Percentiles rank a stretch among this genome's conserved stretches.
phyloP scores from a whole-genome alignment of 2,329 filamentous ascomycete genomes.

The Keithomyces neogunnii region DNA sequence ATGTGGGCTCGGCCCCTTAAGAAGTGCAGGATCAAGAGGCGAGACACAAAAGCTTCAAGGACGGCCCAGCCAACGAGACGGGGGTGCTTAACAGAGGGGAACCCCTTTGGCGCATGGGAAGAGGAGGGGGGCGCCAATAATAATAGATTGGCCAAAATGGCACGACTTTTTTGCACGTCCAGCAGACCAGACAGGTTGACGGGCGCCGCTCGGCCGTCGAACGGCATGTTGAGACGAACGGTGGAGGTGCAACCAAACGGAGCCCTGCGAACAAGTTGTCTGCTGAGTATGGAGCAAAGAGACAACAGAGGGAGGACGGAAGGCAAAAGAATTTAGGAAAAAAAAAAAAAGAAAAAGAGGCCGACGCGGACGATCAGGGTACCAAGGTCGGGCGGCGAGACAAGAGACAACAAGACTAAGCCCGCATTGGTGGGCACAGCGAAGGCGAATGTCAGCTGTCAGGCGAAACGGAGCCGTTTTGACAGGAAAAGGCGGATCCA shows the following conservation, averaged over 20 bases:
- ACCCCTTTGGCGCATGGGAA: background rate
- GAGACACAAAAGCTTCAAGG: background rate
- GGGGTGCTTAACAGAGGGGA: background rate
- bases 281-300: background rate
- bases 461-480: too few species aligned
- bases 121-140: background rate
- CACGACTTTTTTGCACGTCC: background rate
- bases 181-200: background rate
- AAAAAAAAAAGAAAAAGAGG: background rate
- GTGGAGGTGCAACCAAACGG: too few species aligned
- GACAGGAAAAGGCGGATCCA: too few species aligned
- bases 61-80: background rate
- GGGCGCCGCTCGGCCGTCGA: too few species aligned
- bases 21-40: background rate
- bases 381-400: too few species aligned
- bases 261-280: too few species aligned
- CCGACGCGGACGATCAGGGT: too few species aligned
- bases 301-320: background rate
- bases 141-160: background rate
- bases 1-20: background rate
- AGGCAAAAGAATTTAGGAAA: background rate
- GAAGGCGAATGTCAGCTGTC: background rate
- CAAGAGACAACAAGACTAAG: constrained; percentile 13
- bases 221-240: background rate
- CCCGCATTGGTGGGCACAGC: background rate